Percentiles rank a stretch among this genome's conserved stretches.
Evolutionary conservation across 768 basidiomycete species (phyloP).

Genomic region (Collybiopsis confluens): DNA sequence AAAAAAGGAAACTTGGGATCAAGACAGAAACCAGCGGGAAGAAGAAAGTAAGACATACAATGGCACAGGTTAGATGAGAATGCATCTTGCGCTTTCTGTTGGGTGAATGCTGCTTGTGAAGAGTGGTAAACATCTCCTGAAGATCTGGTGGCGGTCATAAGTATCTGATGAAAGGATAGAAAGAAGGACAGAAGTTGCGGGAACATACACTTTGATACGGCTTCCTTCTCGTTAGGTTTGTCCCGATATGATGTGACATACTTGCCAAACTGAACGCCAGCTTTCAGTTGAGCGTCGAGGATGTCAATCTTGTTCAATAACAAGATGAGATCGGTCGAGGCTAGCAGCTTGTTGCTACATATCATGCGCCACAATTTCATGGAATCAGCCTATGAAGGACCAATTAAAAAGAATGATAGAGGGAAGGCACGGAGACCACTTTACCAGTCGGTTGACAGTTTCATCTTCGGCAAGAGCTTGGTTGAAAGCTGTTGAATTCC

Average conservation of each 20-base stretch:
- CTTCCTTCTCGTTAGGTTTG: constrained; percentile 46
- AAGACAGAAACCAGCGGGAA: constrained; percentile 7
- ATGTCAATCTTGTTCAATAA: constrained; percentile 65
- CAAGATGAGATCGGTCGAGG: constrained; percentile 50
- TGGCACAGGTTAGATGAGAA: constrained; percentile 54
- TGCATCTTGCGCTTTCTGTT: constrained; percentile 41
- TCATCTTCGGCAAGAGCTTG: constrained; percentile 58
- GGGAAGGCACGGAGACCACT: too few relatives aligned
- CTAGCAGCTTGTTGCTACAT: constrained; percentile 54
- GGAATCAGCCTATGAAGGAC: constrained; percentile 46
- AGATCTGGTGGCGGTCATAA: constrained; percentile 45
- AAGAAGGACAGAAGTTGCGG: neutral
- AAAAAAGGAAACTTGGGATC: constrained; percentile 13
- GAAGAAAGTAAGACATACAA: constrained; percentile 32
- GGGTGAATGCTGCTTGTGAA: constrained; percentile 48
- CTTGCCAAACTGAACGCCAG: constrained; percentile 48
- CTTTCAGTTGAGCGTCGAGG: constrained; percentile 46
- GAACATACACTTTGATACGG: constrained; percentile 49
- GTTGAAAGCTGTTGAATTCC: constrained; percentile 43
- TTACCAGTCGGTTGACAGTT: constrained; percentile 56
- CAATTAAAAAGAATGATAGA: too few relatives aligned
- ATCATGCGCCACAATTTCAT: constrained; percentile 57
- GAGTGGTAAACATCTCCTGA: constrained; percentile 42
- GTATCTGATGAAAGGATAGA: neutral
- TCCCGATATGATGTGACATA: constrained; percentile 54